Evolutionary conservation across 225 moss, liverwort and hornwort genomes (phyloP).

Genomic region (Pseudoscleropodium purum): DNA sequence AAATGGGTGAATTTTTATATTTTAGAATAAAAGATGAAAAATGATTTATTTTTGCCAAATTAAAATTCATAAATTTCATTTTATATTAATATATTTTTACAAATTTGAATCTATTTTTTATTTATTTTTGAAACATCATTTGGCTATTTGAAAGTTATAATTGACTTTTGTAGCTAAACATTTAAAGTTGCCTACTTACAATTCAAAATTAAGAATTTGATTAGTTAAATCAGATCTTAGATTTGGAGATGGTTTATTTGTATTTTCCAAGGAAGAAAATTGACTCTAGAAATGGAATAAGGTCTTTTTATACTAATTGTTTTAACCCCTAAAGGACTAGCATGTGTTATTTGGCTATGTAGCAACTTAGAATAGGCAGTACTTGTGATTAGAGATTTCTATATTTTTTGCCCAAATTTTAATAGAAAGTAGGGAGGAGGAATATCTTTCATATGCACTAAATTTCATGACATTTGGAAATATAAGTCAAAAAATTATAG

Average conservation of each 20-base stretch:
- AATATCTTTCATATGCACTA: too few relatives aligned
- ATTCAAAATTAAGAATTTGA: not conserved
- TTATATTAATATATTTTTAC: not conserved
- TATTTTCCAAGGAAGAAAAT: not conserved
- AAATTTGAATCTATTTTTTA: not conserved
- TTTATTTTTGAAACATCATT: not conserved
- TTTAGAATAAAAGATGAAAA: not conserved
- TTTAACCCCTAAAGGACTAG: too few relatives aligned
- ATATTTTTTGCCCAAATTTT: too few relatives aligned
- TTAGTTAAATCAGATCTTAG: not conserved
- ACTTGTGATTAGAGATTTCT: too few relatives aligned
- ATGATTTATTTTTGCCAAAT: not conserved
- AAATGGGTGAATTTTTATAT: not conserved
- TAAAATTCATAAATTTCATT: not conserved
- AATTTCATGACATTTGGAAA: too few relatives aligned
- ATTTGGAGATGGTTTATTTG: not conserved
- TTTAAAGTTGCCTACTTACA: not conserved
- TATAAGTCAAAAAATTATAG: too few relatives aligned
- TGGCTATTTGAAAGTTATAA: too few relatives aligned
- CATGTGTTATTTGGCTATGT: too few relatives aligned
- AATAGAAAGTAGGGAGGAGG: too few relatives aligned
- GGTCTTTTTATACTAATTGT: not conserved
- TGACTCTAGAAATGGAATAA: not conserved
- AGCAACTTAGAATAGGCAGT: too few relatives aligned
- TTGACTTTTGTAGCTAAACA: not conserved